Percentiles rank a stretch among this genome's conserved stretches.
These are phyloP conservation scores for Sphagnurus paluster DNA, from an alignment of 1,284 basidiomycete species.

Conservation along the genomic window DNA sequence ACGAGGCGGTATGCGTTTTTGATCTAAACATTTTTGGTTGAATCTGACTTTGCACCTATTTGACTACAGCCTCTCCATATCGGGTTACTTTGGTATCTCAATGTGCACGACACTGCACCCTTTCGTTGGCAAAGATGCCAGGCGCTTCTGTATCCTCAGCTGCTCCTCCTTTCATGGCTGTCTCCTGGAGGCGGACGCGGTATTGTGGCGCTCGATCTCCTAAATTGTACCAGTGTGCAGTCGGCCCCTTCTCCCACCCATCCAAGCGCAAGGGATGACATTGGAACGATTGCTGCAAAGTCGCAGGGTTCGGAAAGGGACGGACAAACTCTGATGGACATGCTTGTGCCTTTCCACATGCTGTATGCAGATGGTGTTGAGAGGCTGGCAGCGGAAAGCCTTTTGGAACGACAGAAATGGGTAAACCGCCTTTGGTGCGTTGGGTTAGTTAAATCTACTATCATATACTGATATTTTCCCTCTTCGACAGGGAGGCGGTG, in stretches of 20 bases:
- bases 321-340: constrained; percentile 59
- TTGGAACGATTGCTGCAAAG: constrained; percentile 79
- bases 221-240: constrained; percentile 82
- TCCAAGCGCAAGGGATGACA: constrained; percentile 75
- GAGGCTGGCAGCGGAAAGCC: constrained; percentile 79
- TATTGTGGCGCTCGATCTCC: constrained; percentile 78
- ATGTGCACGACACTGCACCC: constrained; percentile 78
- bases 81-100: constrained; percentile 85
- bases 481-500: constrained; percentile 62
- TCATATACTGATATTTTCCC: constrained; percentile 9
- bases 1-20: constrained; percentile 38
- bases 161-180: constrained; percentile 82
- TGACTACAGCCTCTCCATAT: constrained; percentile 71
- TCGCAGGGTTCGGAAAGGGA: constrained; percentile 49
- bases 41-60: constrained; percentile 15
- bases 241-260: constrained; percentile 78
- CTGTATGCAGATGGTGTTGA: constrained; percentile 87
- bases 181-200: constrained; percentile 76
- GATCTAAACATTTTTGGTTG: constrained; percentile 1
- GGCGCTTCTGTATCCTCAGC: constrained; percentile 77
- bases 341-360: constrained; percentile 85
- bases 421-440: constrained; percentile 82
- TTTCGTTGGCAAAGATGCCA: constrained; percentile 86
- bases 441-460: constrained; percentile 5
- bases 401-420: constrained; percentile 84